A percentile compares a stretch with the other conserved stretches of the same genome.
phyloP scores from a whole-genome alignment of 176 grass and related monocot species.

The Ampelocalamus luodianensis region DNA sequence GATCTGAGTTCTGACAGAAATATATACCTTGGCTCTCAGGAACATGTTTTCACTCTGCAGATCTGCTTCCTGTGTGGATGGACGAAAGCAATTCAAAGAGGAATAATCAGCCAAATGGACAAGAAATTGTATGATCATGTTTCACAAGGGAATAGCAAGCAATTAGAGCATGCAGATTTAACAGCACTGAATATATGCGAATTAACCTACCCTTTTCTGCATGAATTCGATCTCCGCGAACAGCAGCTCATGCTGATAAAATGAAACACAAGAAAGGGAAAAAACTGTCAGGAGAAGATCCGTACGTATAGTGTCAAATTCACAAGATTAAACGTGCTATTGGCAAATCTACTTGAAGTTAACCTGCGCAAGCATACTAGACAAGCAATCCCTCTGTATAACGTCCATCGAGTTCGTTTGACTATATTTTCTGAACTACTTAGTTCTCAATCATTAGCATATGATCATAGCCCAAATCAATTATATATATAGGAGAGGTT shows the following conservation, averaged over 20 bases:
- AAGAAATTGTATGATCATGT: not conserved
- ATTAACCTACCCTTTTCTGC: constrained; percentile 65
- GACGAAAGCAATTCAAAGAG: not conserved
- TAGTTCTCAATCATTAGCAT: not conserved
- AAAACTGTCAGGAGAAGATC: not conserved
- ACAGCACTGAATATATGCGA: not conserved
- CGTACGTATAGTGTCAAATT: not conserved
- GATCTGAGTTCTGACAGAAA: not conserved
- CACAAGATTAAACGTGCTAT: not conserved
- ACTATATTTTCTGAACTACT: not conserved
- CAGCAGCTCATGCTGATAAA: constrained; percentile 68
- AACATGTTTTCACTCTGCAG: constrained; percentile 70
- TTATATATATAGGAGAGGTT: not conserved
- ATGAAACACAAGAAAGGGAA: constrained; percentile 14
- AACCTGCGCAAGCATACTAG: not conserved
- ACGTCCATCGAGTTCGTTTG: not conserved
- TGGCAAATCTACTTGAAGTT: not conserved
- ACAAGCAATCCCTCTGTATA: not conserved
- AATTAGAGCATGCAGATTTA: not conserved
- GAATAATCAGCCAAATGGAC: not conserved
- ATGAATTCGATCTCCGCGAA: constrained; percentile 69
- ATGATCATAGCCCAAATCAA: not conserved
- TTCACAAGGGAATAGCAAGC: constrained; percentile 7
- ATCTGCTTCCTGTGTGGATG: constrained; percentile 55
- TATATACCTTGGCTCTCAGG: constrained; percentile 73